Conservation (phyloP, 768 basidiomycete species). For the Boletellus sp. region DNA sequence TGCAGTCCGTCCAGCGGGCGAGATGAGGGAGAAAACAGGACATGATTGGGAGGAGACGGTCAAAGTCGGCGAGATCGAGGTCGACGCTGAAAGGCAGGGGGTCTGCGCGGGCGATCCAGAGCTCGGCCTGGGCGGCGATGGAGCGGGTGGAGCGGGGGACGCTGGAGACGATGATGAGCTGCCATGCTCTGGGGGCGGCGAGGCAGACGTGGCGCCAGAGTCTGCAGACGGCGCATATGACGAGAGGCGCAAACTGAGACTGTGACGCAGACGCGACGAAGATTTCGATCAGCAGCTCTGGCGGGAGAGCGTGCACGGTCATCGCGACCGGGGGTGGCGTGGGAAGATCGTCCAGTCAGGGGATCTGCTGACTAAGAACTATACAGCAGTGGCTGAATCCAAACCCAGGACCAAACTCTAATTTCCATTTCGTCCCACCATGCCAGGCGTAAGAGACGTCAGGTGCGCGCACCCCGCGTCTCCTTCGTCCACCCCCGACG, state of each 20-base stretch:
- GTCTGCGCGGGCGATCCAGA: slow-evolving; percentile 53
- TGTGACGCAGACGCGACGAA: slow-evolving; percentile 43
- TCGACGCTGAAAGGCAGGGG: slow-evolving; percentile 56
- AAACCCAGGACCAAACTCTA: slow-evolving; percentile 35
- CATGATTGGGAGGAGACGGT: slow-evolving; percentile 58
- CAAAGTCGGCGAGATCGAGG: slow-evolving; percentile 43
- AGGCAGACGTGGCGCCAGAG: slow-evolving; percentile 56
- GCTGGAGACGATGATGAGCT: slow-evolving; percentile 51
- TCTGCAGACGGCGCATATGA: slow-evolving; percentile 50
- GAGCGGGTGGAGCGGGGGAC: slow-evolving; percentile 30
- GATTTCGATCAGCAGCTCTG: slow-evolving; percentile 61
- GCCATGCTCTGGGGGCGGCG: slow-evolving; percentile 60
- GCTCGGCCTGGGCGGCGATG: slow-evolving; percentile 45
- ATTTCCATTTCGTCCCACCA: slow-evolving; percentile 45
- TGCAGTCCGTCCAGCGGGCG: slow-evolving; percentile 55
- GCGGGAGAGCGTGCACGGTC: slow-evolving; percentile 41
- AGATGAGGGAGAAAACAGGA: slow-evolving; percentile 57
- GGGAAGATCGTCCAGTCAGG: background rate
- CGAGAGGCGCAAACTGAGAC: slow-evolving; percentile 47
- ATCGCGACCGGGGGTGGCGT: background rate
- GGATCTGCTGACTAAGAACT: slow-evolving; percentile 42
- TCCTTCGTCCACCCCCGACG: background rate
- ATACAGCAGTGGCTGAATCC: slow-evolving; percentile 37
- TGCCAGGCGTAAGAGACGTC: slow-evolving; percentile 83
- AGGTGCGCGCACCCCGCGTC: slow-evolving; percentile 43